phyloP scores from a whole-genome alignment of 208 protist species.

The Wallacemonas sp. region DNA sequence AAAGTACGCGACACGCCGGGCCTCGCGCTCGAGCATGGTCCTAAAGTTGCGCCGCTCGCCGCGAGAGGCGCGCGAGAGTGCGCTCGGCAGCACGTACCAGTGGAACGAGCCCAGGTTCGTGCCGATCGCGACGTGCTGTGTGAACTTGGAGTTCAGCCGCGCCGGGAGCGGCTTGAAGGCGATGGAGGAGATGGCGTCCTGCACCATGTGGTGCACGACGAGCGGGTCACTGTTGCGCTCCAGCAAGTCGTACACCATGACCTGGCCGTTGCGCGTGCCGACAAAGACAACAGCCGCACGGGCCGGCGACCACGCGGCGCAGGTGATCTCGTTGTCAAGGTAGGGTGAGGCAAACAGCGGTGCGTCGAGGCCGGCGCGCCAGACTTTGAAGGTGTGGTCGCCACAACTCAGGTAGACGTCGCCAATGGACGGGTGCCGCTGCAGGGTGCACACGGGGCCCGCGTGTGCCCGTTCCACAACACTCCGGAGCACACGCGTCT shows the following conservation, averaged over 20 bases:
- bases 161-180: slow-evolving; percentile 80
- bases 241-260: slow-evolving; percentile 91
- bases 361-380: slow-evolving; percentile 63
- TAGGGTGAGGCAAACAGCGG: slow-evolving; percentile 82
- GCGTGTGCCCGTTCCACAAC: slow-evolving; percentile 59
- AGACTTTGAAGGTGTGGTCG: slow-evolving; percentile 89
- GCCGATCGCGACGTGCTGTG: slow-evolving; percentile 87
- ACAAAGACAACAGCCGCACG: slow-evolving; percentile 78
- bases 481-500: slow-evolving; percentile 63
- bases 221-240: slow-evolving; percentile 89
- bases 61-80: slow-evolving; percentile 75
- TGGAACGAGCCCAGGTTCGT: slow-evolving; percentile 87
- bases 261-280: slow-evolving; percentile 79
- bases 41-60: slow-evolving; percentile 82
- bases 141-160: slow-evolving; percentile 36
- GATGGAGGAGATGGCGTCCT: slow-evolving; percentile 89
- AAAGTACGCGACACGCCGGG: slow-evolving; percentile 86
- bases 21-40: slow-evolving; percentile 87
- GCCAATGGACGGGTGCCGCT: slow-evolving; percentile 82
- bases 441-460: slow-evolving; percentile 73
- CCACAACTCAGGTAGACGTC: slow-evolving; percentile 91
- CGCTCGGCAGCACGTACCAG: slow-evolving; percentile 81
- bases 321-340: slow-evolving; percentile 56
- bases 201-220: slow-evolving; percentile 84
- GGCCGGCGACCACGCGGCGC: slow-evolving; percentile 85